Conservation (phyloP, 1,284 basidiomycete species). For the Papiliotrema nemorosa region DNA sequence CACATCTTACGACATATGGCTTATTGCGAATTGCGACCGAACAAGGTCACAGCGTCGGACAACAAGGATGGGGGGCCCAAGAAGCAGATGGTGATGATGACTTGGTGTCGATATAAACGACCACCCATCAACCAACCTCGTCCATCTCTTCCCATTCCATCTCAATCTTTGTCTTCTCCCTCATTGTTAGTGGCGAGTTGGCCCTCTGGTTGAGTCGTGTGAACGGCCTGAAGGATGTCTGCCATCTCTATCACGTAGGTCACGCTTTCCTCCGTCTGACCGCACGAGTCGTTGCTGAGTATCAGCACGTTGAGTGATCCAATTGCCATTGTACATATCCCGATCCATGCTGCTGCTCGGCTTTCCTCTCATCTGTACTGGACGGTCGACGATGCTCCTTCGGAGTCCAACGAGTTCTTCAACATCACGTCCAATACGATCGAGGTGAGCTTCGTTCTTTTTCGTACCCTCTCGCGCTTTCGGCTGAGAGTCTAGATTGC, state of each 20-base stretch:
- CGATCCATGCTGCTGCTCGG: constrained; percentile 17
- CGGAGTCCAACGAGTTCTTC: constrained; percentile 36
- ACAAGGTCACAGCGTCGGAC: too few species aligned
- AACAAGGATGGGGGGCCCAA: too few species aligned
- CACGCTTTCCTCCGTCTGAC: not conserved
- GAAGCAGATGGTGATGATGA: too few species aligned
- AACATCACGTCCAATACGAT: constrained; percentile 41
- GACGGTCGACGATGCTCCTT: constrained; percentile 32
- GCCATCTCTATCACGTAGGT: constrained; percentile 1
- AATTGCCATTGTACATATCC: constrained; percentile 41
- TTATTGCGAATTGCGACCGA: too few species aligned
- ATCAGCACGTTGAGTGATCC: constrained; percentile 32
- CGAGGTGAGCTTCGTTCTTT: constrained; percentile 27
- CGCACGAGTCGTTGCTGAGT: too few species aligned
- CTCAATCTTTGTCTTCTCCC: too few species aligned
- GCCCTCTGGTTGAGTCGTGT: not conserved
- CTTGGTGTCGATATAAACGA: too few species aligned
- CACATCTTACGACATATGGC: too few species aligned
- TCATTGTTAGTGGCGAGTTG: too few species aligned
- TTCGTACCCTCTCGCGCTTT: not conserved
- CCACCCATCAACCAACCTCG: too few species aligned
- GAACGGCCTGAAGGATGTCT: not conserved
- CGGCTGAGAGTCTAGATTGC: constrained; percentile 28
- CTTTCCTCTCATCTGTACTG: constrained; percentile 38
- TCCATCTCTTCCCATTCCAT: too few species aligned